phyloP scores from a whole-genome alignment of 106 monocot species.

The Dendrobium officinale region DNA sequence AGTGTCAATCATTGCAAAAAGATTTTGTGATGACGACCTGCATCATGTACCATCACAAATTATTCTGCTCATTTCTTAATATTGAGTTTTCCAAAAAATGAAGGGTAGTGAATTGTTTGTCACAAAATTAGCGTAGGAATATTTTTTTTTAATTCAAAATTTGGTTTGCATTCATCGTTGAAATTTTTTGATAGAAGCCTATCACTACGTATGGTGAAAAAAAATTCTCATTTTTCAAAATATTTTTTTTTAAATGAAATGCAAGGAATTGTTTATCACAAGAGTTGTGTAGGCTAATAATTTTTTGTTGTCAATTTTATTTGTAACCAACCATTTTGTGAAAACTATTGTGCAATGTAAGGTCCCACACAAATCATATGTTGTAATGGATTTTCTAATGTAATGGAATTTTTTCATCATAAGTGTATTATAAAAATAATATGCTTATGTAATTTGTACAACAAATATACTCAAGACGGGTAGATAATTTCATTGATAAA shows the following conservation, averaged over 20 bases:
- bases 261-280: background rate
- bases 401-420: background rate
- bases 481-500: background rate
- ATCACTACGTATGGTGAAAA: too few species aligned
- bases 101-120: too few species aligned
- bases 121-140: too few species aligned
- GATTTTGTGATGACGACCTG: background rate
- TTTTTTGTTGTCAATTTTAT: background rate
- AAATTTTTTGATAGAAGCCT: too few species aligned
- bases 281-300: background rate
- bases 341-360: background rate
- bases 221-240: background rate
- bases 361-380: background rate
- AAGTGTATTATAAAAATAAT: background rate
- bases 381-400: background rate
- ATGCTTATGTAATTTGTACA: background rate
- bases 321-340: background rate
- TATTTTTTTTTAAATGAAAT: background rate
- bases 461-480: background rate
- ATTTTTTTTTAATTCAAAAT: too few species aligned
- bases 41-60: background rate
- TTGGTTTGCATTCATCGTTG: too few species aligned
- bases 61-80: background rate
- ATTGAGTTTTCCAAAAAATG: background rate
- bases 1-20: background rate